Conservation (phyloP, 1,284 basidiomycete species). For the Phellopilus nigrolimitatus region DNA sequence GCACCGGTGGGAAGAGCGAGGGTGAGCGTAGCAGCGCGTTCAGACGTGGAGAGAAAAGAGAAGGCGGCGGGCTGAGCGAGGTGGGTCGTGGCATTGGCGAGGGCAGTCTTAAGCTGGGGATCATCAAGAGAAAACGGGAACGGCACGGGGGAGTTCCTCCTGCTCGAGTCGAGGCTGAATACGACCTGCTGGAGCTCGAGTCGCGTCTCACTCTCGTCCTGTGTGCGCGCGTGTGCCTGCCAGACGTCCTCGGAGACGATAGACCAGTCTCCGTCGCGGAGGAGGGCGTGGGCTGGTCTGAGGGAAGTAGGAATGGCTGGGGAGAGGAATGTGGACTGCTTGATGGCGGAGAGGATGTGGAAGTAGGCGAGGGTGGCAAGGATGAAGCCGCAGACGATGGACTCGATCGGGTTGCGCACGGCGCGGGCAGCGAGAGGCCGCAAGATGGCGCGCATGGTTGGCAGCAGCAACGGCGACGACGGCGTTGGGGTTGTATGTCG, state of each 20-base stretch:
- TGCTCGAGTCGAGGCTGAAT: slow-evolving; percentile 44
- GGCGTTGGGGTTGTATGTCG: too few species aligned
- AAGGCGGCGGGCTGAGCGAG: slow-evolving; percentile 14
- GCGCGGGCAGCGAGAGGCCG: slow-evolving; percentile 26
- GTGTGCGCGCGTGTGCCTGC: slow-evolving; percentile 26
- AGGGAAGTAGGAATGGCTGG: slow-evolving; percentile 36
- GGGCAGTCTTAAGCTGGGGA: slow-evolving; percentile 10
- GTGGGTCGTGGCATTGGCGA: slow-evolving; percentile 12
- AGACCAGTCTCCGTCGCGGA: slow-evolving; percentile 43
- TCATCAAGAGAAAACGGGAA: not conserved
- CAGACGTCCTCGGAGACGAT: slow-evolving; percentile 47
- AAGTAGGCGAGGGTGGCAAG: slow-evolving; percentile 60
- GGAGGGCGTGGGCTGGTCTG: slow-evolving; percentile 49
- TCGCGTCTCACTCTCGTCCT: slow-evolving; percentile 28
- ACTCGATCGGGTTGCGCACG: slow-evolving; percentile 37
- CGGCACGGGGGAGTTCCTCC: slow-evolving; percentile 22
- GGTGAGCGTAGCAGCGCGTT: slow-evolving; percentile 18
- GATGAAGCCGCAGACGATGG: slow-evolving; percentile 57
- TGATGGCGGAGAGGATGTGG: slow-evolving; percentile 56
- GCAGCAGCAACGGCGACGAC: too few species aligned
- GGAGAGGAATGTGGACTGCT: slow-evolving; percentile 34
- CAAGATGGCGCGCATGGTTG: slow-evolving; percentile 26
- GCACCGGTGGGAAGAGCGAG: slow-evolving; percentile 30
- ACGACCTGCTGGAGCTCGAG: slow-evolving; percentile 65
- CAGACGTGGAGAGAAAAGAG: slow-evolving; percentile 19